Conservation (phyloP, 805 yeast species). For the Grigorovia humatica region DNA sequence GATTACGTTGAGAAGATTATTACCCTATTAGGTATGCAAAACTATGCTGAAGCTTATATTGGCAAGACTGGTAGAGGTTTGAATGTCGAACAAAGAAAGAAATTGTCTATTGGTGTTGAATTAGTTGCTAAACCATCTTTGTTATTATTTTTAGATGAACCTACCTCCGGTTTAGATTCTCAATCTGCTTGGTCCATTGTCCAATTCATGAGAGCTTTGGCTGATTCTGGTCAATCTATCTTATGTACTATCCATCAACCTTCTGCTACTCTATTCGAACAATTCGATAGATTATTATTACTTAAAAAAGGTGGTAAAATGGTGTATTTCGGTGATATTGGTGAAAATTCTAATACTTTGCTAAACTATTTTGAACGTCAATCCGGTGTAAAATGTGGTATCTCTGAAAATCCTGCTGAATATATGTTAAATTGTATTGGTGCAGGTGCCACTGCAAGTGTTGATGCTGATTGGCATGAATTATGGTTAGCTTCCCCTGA, state of each 20-base stretch:
- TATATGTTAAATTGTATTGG: slow-evolving; percentile 67
- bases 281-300: slow-evolving; percentile 57
- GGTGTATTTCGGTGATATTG: slow-evolving; percentile 76
- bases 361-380: slow-evolving; percentile 57
- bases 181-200: slow-evolving; percentile 63
- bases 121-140: slow-evolving; percentile 59
- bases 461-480: slow-evolving; percentile 50
- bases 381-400: slow-evolving; percentile 59
- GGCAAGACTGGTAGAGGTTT: slow-evolving; percentile 69
- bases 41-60: slow-evolving; percentile 68
- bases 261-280: slow-evolving; percentile 56
- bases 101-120: slow-evolving; percentile 62
- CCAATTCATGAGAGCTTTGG: slow-evolving; percentile 54
- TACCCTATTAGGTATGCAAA: slow-evolving; percentile 54
- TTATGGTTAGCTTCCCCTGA: slow-evolving; percentile 48
- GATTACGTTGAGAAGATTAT: slow-evolving; percentile 63
- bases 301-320: slow-evolving; percentile 70
- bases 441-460: slow-evolving; percentile 66
- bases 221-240: slow-evolving; percentile 64
- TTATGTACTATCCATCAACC: slow-evolving; percentile 74
- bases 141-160: slow-evolving; percentile 57
- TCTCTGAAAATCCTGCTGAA: slow-evolving; percentile 63
- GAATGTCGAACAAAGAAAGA: slow-evolving; percentile 59
- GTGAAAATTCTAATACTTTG: slow-evolving; percentile 48
- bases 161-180: slow-evolving; percentile 63